These are phyloP conservation scores for Besnoitia besnoiti DNA, from an alignment of 169 alveolate species.

Conservation along the genomic window DNA sequence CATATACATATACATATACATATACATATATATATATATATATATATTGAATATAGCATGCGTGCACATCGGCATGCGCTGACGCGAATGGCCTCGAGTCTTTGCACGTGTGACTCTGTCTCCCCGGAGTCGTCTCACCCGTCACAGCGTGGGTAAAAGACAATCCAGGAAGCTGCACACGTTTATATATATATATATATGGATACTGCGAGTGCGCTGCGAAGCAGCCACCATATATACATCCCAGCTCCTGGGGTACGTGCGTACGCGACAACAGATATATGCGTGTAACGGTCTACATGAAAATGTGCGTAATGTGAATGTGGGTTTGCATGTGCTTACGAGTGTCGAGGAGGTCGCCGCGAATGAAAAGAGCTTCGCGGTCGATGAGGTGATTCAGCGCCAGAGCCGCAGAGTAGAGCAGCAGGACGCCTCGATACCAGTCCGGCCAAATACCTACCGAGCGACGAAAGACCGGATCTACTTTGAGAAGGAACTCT, in stretches of 20 bases:
- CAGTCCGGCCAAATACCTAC: not conserved
- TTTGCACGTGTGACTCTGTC: not conserved
- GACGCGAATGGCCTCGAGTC: not conserved
- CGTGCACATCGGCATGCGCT: not conserved
- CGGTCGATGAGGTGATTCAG: not conserved
- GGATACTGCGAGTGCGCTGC: not conserved
- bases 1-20: not conserved
- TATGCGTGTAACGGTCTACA: not conserved
- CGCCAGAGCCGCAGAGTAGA: not conserved
- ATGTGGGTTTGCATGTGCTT: not conserved
- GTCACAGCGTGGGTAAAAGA: too few species aligned
- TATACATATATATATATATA: slow-evolving; percentile 1
- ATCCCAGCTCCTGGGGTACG: not conserved
- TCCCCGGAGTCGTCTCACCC: too few species aligned
- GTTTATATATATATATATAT: not conserved
- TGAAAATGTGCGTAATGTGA: not conserved
- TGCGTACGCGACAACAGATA: not conserved
- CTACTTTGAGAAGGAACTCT: not conserved
- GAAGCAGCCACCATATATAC: not conserved
- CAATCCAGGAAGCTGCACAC: not conserved
- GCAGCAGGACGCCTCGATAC: not conserved
- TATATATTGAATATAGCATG: not conserved
- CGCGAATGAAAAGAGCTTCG: not conserved
- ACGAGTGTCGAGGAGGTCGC: not conserved
- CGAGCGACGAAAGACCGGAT: not conserved